A percentile compares a stretch with the other conserved stretches of the same genome.
These are phyloP conservation scores for Gamarada debralockiae DNA, from an alignment of 495 filamentous ascomycete genomes.

Conservation along the genomic window DNA sequence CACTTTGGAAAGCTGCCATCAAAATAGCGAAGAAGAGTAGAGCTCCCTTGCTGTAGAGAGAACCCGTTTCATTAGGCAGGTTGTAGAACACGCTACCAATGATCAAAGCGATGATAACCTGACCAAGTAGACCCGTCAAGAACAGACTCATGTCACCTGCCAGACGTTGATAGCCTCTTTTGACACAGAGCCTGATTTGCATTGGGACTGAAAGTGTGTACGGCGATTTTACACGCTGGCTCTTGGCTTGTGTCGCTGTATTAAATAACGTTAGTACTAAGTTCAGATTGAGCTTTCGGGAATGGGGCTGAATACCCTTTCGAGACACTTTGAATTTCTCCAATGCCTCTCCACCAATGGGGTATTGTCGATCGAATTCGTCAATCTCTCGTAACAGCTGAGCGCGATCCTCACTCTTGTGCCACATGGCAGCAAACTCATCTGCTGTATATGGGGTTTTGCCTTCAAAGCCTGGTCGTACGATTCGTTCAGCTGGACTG, in stretches of 20 bases:
- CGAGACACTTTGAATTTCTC: slow-evolving; percentile 67
- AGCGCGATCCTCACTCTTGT: slow-evolving; percentile 63
- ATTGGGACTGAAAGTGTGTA: slow-evolving; percentile 70
- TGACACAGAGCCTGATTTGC: slow-evolving; percentile 71
- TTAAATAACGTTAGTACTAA: background rate
- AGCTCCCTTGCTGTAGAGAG: slow-evolving; percentile 77
- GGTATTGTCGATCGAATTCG: slow-evolving; percentile 57
- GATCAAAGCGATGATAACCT: slow-evolving; percentile 71
- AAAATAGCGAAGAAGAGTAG: slow-evolving; percentile 86
- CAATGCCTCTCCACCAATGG: slow-evolving; percentile 59
- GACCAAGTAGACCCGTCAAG: slow-evolving; percentile 66
- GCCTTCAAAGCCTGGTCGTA: slow-evolving; percentile 60
- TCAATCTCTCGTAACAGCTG: slow-evolving; percentile 68
- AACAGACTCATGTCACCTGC: slow-evolving; percentile 69
- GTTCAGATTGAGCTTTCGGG: too few relatives aligned
- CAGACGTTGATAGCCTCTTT: slow-evolving; percentile 68
- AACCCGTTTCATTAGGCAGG: slow-evolving; percentile 52
- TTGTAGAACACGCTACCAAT: slow-evolving; percentile 83
- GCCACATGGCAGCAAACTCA: slow-evolving; percentile 74
- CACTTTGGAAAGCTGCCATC: slow-evolving; percentile 77
- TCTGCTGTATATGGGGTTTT: slow-evolving; percentile 67
- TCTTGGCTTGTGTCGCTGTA: slow-evolving; percentile 20
- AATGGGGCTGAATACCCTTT: slow-evolving; percentile 21
- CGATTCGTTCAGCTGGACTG: slow-evolving; percentile 60
- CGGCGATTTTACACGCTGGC: slow-evolving; percentile 56